Evolutionary conservation across 2,329 filamentous ascomycete species (phyloP).

Genomic region (Colletotrichum sp.): DNA sequence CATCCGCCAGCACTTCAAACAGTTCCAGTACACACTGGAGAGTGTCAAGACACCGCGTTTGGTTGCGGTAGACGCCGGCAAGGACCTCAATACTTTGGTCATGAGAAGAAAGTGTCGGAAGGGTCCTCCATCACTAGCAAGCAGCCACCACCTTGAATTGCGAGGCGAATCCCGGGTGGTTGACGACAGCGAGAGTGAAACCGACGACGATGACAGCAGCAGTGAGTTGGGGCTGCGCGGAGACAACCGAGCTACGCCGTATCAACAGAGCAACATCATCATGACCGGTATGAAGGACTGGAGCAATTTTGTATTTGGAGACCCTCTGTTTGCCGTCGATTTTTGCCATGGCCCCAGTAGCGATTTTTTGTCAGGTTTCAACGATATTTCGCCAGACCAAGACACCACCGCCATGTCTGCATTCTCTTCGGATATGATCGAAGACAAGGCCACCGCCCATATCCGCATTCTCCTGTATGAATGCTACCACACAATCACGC

Average conservation of each 20-base stretch:
- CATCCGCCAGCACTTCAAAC: constrained; percentile 56
- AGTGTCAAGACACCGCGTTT: constrained; percentile 56
- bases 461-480: constrained; percentile 60
- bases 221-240: constrained; percentile 4
- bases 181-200: background rate
- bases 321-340: constrained; percentile 57
- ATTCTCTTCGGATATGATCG: constrained; percentile 34
- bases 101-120: background rate
- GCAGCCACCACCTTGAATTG: background rate
- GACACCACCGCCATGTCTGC: constrained; percentile 1
- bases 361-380: constrained; percentile 54
- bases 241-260: background rate
- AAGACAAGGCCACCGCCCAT: constrained; percentile 47
- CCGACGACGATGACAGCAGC: background rate
- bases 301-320: constrained; percentile 64
- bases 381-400: constrained; percentile 22
- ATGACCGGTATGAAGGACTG: constrained; percentile 52
- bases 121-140: background rate
- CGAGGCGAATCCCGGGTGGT: background rate
- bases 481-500: constrained; percentile 59
- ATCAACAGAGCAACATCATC: background rate
- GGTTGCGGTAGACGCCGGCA: constrained; percentile 58
- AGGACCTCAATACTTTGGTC: constrained; percentile 56
- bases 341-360: constrained; percentile 50
- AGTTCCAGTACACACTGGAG: constrained; percentile 55